Evolutionary conservation across 1,139 yeast species (phyloP).

Genomic region (Saccharomyces hybrid): DNA sequence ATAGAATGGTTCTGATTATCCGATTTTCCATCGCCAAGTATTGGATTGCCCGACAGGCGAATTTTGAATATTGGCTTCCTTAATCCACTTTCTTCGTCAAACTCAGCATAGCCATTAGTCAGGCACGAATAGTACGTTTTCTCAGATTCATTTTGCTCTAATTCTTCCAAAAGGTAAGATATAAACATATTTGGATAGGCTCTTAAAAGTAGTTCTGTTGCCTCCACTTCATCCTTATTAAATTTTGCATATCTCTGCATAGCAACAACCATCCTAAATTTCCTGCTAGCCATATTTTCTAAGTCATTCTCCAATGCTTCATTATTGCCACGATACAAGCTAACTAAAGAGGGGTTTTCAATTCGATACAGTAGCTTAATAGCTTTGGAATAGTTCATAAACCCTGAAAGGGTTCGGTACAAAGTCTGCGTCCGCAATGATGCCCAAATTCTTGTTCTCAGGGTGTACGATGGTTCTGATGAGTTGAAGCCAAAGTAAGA

Average conservation of each 20-base stretch:
- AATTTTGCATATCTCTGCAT: conserved; percentile 60
- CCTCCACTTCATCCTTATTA: conserved; percentile 44
- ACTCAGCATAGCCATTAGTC: conserved; percentile 45
- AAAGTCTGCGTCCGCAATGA: conserved; percentile 72
- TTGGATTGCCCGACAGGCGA: conserved; percentile 74
- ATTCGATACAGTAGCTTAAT: conserved; percentile 56
- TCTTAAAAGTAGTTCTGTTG: conserved; percentile 48
- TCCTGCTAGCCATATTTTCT: conserved; percentile 49
- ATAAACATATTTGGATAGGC: conserved; percentile 57
- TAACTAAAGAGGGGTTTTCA: conserved; percentile 49
- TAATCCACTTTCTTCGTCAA: conserved; percentile 36
- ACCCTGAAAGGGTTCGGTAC: conserved; percentile 71
- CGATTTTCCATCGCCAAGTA: conserved; percentile 83
- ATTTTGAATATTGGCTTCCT: conserved; percentile 48
- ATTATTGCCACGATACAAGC: conserved; percentile 32
- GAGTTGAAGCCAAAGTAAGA: conserved; percentile 65
- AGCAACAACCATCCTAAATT: conserved; percentile 61
- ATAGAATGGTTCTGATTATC: conserved; percentile 78
- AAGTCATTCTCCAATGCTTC: conserved; percentile 38
- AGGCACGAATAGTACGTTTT: conserved; percentile 51
- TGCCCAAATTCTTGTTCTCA: conserved; percentile 77
- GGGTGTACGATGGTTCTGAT: conserved; percentile 50
- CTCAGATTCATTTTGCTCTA: conserved; percentile 28
- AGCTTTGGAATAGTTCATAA: conserved; percentile 60
- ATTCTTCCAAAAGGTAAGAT: conserved; percentile 50